Base-by-base conservation (phyloP, 306 rosid genomes). In the Vigna reflexopilosa region DNA sequence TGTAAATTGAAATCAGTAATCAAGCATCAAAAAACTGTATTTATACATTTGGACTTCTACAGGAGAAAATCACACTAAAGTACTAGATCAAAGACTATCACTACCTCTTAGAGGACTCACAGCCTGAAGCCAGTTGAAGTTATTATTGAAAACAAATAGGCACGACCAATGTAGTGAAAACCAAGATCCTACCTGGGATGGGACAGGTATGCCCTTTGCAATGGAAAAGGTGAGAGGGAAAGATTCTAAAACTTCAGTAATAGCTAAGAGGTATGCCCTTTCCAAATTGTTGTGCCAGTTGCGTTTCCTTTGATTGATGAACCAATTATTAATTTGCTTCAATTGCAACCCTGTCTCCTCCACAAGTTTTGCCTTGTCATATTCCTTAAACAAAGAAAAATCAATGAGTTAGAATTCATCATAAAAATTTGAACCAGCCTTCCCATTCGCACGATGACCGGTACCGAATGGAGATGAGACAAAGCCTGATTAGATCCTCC, bases 281-380 rank as follows among this genome's bases (percentile, higher is more conserved):
- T 2, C 28, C 28, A 26, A 88, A 80, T 85, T 93, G 89, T 96
- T 95, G 78, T 95, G 97, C 99, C 99, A 95, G 50, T 93, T 95
- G 68, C 99, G 88, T 85, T 95, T 95, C 83, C 99, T 89, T 90
- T 95, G 99, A 78, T 95, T 95, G 57, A 95, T 95, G 83, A 95
- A 95, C 99, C 99, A 95, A 58, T 95, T 95, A 81, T 95, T 95
- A 75, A 95, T 93, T 80, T 95, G 99, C 87, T 95, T 95, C 84
- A 95, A 91, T 88, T 91, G 99, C 91, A 95, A 70, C 6, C 99
- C 99, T 72, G 99, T 93, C 81, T 95, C 99, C 80, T 95, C 99
- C 75, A 95, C 99, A 0, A 95, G 99, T 79, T 93, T 95, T 58
- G 96, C 98, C 89, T 95, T 95, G 85, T 95, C 99, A 74, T 95